Conservation (phyloP, 768 basidiomycete species). For the Tricholoma terreum region DNA sequence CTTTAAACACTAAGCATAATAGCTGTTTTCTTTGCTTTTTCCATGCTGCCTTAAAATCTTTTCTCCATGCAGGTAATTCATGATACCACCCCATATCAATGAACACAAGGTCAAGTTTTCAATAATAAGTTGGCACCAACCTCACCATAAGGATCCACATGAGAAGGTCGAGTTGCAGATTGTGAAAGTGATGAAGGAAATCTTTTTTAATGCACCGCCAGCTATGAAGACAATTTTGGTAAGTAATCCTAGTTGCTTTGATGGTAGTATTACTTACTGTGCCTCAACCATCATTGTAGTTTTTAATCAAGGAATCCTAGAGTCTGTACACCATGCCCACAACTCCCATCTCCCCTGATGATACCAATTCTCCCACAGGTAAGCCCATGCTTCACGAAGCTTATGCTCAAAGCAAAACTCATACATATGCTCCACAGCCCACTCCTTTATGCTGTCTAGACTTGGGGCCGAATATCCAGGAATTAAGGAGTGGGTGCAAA, state of each 20-base stretch:
- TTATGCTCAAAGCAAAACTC: not conserved
- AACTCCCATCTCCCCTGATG: slow-evolving; percentile 23
- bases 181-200: not conserved
- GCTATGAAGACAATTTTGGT: not conserved
- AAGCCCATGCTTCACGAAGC: slow-evolving; percentile 11
- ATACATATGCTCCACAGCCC: not conserved
- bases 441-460: not conserved
- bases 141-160: not conserved
- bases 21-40: not conserved
- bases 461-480: slow-evolving; percentile 5
- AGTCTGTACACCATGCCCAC: slow-evolving; percentile 16
- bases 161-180: not conserved
- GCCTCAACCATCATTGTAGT: not conserved
- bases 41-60: not conserved
- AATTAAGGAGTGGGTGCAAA: slow-evolving; percentile 8
- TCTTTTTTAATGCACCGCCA: not conserved
- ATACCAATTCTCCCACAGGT: slow-evolving; percentile 27
- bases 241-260: not conserved
- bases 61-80: not conserved
- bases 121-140: not conserved
- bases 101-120: not conserved
- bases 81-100: not conserved
- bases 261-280: not conserved
- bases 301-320: not conserved
- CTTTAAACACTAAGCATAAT: no score